Base-by-base conservation (phyloP, 2,329 filamentous ascomycete species). In the Pezicula carpinea region DNA sequence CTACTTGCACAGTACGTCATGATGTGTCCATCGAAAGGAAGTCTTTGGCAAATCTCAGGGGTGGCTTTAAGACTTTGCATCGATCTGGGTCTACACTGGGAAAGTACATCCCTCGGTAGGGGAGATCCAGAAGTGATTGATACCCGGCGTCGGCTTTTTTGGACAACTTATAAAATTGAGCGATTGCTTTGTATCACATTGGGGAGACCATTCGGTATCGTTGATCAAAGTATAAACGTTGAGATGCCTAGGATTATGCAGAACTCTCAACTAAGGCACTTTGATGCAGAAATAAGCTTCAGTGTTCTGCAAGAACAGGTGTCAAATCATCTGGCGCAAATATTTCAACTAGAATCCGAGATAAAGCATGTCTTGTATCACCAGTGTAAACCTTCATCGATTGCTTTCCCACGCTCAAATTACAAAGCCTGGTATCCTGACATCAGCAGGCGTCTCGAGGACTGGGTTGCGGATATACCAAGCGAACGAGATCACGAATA, bases 11-110 rank as follows among this genome's bases (percentile, higher is more conserved):
- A 65, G 51, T 66, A 61, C 43, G 57, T 65, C 42, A 50, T 60
- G 8, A 43, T 65, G 36, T 63, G 55, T 39, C 64, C 64, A 36
- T 61, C 54, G 15, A 53, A 56, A 45, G 62, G 64, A 8, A 65
- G 59, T 46, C 43, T 66, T 21, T 66, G 63, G 64, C 62, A 64
- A 47, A 46, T 66, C 34, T 62, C 54, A n/a, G 63, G 64, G 11
- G 59, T 60, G 51, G 62, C 62, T 17, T 48, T 66, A 41, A 58
- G 64, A 4, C 47, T 65, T 15, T 63, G 59, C 41, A 58, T 65
- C 33, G 63, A 65, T 31, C 53, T 63, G 5, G 64, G 62, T 10
- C 47, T 66, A 21, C 63, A 66, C 44, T 64, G 60, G 62, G 63
- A 65, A 51, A 59, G 54, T 17, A 50, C 53, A 18, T 51, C 51